Percentiles rank a stretch among this genome's conserved stretches.
phyloP scores from a whole-genome alignment of 1,139 yeast species.

The Scheffersomyces parashehatae region DNA sequence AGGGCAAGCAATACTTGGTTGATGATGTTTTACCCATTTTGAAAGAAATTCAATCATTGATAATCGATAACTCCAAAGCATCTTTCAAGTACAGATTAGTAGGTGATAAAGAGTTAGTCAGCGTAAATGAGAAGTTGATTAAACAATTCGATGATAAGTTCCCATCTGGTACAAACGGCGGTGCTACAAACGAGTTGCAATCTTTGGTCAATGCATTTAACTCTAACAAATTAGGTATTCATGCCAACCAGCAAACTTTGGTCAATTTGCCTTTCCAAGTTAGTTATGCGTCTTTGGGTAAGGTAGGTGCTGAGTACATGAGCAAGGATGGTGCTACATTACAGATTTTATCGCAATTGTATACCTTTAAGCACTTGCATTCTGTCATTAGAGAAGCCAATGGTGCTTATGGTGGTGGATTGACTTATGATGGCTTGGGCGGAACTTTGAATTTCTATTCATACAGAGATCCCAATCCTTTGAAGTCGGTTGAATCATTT shows the following conservation, averaged over 20 bases:
- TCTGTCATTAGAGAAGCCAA: slow-evolving; percentile 92
- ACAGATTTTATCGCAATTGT: slow-evolving; percentile 76
- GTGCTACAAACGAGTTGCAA: slow-evolving; percentile 2
- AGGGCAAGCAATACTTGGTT: slow-evolving; percentile 53
- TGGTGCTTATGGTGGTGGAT: slow-evolving; percentile 98
- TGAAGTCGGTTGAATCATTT: slow-evolving; percentile 65
- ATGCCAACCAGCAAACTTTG: slow-evolving; percentile 33
- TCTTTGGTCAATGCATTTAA: slow-evolving; percentile 10
- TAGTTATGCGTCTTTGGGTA: slow-evolving; percentile 74
- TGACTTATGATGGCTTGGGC: slow-evolving; percentile 76
- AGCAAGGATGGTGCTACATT: slow-evolving; percentile 81
- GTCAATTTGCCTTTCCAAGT: slow-evolving; percentile 87
- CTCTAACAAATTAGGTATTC: slow-evolving; percentile 9
- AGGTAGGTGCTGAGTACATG: slow-evolving; percentile 66
- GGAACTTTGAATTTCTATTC: slow-evolving; percentile 84
- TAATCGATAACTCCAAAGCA: slow-evolving; percentile 33
- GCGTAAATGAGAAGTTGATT: slow-evolving; percentile 43
- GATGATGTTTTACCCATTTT: slow-evolving; percentile 65
- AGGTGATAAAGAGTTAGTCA: slow-evolving; percentile 49
- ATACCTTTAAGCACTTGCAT: slow-evolving; percentile 83
- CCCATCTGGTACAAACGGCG: not conserved
- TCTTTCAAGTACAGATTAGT: slow-evolving; percentile 58
- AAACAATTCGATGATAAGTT: slow-evolving; percentile 31
- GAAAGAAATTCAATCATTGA: slow-evolving; percentile 49
- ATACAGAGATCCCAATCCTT: slow-evolving; percentile 90